These are phyloP conservation scores for Serendipita sp. DNA, from an alignment of 768 basidiomycete species.

Conservation along the genomic window DNA sequence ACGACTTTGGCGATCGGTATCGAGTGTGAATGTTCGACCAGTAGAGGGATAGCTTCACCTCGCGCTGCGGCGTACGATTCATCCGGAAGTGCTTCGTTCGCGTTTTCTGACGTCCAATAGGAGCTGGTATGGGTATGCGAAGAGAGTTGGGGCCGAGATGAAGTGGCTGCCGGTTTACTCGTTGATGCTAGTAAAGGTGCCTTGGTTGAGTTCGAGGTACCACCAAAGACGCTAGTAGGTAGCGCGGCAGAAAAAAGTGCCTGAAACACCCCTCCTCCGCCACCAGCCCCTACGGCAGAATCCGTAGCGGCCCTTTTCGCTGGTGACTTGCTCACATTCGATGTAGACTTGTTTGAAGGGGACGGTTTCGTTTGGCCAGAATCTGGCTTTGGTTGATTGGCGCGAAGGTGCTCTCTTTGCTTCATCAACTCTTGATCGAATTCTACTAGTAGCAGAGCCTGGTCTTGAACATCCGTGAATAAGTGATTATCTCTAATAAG, in stretches of 20 bases:
- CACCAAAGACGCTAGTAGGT: neutral
- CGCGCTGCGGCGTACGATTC: slow-evolving; percentile 23
- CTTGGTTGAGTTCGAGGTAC: neutral
- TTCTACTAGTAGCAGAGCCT: slow-evolving; percentile 80
- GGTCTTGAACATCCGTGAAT: slow-evolving; percentile 89
- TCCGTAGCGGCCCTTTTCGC: neutral
- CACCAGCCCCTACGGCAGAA: neutral
- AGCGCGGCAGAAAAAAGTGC: neutral
- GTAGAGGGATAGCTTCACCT: slow-evolving; percentile 67
- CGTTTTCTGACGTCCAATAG: neutral
- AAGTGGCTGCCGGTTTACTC: neutral
- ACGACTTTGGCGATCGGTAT: slow-evolving; percentile 88
- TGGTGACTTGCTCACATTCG: neutral
- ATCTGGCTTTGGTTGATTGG: neutral
- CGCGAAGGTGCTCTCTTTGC: neutral
- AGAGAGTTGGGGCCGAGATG: neutral
- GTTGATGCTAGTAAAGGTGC: neutral
- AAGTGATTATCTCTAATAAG: slow-evolving; percentile 87
- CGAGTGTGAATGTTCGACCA: slow-evolving; percentile 90
- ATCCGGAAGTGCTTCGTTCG: neutral
- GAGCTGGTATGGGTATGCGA: neutral
- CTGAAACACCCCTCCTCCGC: neutral
- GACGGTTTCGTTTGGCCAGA: neutral
- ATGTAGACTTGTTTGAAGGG: neutral
- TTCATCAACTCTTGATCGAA: slow-evolving; percentile 67